Conservation (phyloP, 164 flowering plant species). For the Umbellularia californica region DNA sequence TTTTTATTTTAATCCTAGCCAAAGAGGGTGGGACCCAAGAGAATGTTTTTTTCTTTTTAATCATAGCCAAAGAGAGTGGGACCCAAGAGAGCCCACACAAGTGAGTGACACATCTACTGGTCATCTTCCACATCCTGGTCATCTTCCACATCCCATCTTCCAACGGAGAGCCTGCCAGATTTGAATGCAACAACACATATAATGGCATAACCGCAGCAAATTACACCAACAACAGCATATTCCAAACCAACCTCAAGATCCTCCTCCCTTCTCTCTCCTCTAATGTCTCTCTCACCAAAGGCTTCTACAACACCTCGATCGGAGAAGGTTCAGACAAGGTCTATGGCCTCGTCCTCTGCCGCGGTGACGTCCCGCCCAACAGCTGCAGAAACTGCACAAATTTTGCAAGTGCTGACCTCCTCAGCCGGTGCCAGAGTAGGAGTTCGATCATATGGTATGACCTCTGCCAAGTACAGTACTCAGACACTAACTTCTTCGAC, state of each 20-base stretch:
- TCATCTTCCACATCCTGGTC: not conserved
- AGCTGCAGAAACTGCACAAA: constrained; percentile 20
- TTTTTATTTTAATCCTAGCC: too few species aligned
- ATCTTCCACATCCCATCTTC: not conserved
- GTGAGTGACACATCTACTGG: too few species aligned
- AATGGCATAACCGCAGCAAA: not conserved
- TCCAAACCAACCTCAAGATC: constrained; percentile 14
- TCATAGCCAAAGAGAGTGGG: too few species aligned
- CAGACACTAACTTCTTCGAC: constrained; percentile 1
- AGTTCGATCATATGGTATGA: constrained; percentile 19
- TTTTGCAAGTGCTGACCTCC: not conserved
- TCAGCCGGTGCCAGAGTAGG: constrained; percentile 18
- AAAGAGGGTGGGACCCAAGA: too few species aligned
- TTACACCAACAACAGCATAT: constrained; percentile 14
- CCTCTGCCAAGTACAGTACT: constrained; percentile 23
- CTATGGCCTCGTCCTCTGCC: constrained; percentile 18
- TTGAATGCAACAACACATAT: not conserved
- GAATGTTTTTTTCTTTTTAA: too few species aligned
- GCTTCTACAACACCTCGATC: constrained; percentile 12
- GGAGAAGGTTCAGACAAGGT: constrained; percentile 8
- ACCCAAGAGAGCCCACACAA: too few species aligned
- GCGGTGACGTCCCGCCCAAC: constrained; percentile 18
- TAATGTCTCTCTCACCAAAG: constrained; percentile 9
- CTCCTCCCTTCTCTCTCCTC: constrained; percentile 17
- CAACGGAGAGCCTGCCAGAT: not conserved